These are phyloP conservation scores for Berberis thunbergii DNA, from an alignment of 164 flowering plant species.

Conservation along the genomic window DNA sequence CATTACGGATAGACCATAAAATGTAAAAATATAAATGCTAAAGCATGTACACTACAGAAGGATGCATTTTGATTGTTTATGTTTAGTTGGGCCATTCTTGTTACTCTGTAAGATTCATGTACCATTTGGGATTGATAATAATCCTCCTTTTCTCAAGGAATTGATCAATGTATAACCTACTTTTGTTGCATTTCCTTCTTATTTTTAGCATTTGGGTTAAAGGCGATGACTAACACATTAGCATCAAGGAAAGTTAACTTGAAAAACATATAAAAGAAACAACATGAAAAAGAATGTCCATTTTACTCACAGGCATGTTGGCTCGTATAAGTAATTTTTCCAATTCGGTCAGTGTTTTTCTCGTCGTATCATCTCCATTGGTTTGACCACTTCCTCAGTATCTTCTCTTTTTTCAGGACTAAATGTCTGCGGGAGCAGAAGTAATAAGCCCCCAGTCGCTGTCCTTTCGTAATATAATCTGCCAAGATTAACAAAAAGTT, in stretches of 20 bases:
- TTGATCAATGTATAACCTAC: too few species aligned
- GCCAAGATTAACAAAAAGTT: slow-evolving; percentile 14
- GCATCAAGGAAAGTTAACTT: not conserved
- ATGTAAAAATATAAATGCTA: too few species aligned
- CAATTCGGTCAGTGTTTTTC: slow-evolving; percentile 35
- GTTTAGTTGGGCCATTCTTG: too few species aligned
- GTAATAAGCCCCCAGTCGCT: slow-evolving; percentile 68
- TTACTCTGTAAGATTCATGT: too few species aligned
- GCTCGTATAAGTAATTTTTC: slow-evolving; percentile 69
- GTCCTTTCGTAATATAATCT: slow-evolving; percentile 48
- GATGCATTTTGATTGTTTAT: too few species aligned
- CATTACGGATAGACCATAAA: not conserved
- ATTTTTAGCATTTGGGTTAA: not conserved
- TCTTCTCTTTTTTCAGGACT: slow-evolving; percentile 23
- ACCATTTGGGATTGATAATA: too few species aligned
- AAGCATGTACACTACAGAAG: too few species aligned
- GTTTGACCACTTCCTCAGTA: slow-evolving; percentile 13
- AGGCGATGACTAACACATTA: not conserved
- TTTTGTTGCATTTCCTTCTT: too few species aligned
- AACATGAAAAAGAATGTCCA: too few species aligned
- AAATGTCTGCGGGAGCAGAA: slow-evolving; percentile 64
- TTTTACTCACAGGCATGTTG: slow-evolving; percentile 67
- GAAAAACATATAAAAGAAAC: too few species aligned
- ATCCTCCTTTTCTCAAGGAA: too few species aligned
- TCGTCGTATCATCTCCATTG: slow-evolving; percentile 20